Conservation (phyloP, 306 rosid genomes). For the Ziziphus jujuba region DNA sequence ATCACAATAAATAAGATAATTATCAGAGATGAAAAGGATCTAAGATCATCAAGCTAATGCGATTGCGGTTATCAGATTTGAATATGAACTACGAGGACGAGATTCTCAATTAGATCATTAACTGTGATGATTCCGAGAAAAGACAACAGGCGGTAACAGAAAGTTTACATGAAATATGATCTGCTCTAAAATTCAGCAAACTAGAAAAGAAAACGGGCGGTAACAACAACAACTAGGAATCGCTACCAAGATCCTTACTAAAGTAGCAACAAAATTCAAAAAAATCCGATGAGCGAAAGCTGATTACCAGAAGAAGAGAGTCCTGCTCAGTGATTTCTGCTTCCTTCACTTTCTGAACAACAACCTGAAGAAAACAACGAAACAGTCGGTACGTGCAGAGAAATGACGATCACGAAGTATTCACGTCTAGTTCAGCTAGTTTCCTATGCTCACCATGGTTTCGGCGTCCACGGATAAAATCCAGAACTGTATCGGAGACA, state of each 20-base stretch:
- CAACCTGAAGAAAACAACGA: constrained; percentile 55
- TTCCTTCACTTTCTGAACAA: constrained; percentile 81
- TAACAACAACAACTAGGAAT: neutral
- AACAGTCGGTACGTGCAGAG: constrained; percentile 14
- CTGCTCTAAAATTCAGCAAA: neutral
- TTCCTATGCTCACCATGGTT: constrained; percentile 51
- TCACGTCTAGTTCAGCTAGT: constrained; percentile 10
- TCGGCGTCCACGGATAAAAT: constrained; percentile 8
- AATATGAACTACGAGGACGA: neutral
- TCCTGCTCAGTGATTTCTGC: constrained; percentile 94
- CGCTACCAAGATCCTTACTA: constrained; percentile 13
- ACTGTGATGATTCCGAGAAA: neutral
- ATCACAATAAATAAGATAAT: constrained; percentile 7
- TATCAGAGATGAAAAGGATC: neutral
- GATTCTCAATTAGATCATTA: neutral
- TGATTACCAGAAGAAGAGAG: constrained; percentile 87
- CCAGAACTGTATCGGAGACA: neutral
- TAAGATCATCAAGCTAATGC: constrained; percentile 10
- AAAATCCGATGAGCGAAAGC: constrained; percentile 27
- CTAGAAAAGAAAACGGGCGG: neutral
- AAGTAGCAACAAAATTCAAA: neutral
- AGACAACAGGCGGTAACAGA: too few relatives aligned
- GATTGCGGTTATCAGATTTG: neutral
- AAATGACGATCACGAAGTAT: constrained; percentile 17
- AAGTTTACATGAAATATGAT: neutral